Evolutionary conservation across 176 grass and related monocot species (phyloP).

Genomic region (Raddia distichophylla): DNA sequence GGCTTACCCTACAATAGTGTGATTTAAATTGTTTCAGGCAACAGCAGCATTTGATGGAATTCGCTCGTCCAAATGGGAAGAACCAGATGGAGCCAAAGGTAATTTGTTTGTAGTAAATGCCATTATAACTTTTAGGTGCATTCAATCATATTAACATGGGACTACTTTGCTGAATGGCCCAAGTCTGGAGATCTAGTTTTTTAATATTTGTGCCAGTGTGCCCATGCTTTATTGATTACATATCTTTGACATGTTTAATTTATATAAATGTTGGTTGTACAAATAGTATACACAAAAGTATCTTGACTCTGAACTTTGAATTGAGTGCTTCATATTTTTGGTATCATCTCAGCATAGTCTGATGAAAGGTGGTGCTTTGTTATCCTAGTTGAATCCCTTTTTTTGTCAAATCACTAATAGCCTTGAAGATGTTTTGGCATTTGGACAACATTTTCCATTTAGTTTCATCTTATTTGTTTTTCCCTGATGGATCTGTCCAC

Average conservation of each 20-base stretch:
- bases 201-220: constrained; percentile 1
- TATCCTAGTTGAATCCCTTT: constrained; percentile 13
- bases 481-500: constrained; percentile 6
- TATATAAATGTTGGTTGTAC: constrained; percentile 6
- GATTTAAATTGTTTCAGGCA: constrained; percentile 60
- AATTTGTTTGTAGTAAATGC: constrained; percentile 22
- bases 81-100: constrained; percentile 97
- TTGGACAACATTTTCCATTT: constrained; percentile 21
- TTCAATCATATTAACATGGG: neutral
- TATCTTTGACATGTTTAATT: neutral
- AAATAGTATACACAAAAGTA: neutral
- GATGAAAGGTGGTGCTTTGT: constrained; percentile 5
- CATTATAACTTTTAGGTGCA: constrained; percentile 9
- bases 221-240: constrained; percentile 14
- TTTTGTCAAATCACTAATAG: neutral
- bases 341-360: neutral
- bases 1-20: constrained; percentile 18
- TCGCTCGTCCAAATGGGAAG: constrained; percentile 86
- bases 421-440: constrained; percentile 12
- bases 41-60: constrained; percentile 86
- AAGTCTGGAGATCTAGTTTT: neutral
- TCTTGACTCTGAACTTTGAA: constrained; percentile 1
- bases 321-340: constrained; percentile 18
- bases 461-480: constrained; percentile 26
- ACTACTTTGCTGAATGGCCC: neutral